These are phyloP conservation scores for Tribonema minus DNA, from an alignment of 108 stramenopile genomes.

Conservation along the genomic window DNA sequence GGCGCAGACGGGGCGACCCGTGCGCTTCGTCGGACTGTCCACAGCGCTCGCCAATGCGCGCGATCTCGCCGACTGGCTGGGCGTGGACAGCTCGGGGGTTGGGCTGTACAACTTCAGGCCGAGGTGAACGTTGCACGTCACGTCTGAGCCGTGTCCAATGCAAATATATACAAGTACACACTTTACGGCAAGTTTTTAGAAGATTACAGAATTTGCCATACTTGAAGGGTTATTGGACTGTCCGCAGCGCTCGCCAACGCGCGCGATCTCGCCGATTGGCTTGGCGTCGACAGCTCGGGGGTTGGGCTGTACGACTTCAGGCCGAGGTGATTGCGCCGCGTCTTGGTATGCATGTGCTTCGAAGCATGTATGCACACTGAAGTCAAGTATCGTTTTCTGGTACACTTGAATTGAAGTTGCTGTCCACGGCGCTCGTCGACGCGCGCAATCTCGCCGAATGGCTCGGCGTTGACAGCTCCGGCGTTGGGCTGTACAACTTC, in stretches of 20 bases:
- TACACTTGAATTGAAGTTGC: conserved; percentile 70
- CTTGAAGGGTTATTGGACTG: conserved; percentile 80
- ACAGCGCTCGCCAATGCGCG: conserved; percentile 93
- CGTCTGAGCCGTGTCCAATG: no score
- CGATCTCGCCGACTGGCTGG: conserved; percentile 96
- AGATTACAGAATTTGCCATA: not conserved
- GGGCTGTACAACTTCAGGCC: conserved; percentile 91
- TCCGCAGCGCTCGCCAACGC: conserved; percentile 96
- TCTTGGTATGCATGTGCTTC: not conserved
- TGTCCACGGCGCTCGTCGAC: conserved; percentile 94
- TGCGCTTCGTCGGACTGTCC: conserved; percentile 85
- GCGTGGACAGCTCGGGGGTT: conserved; percentile 70
- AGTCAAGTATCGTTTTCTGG: no score
- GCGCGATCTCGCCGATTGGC: conserved; percentile 89
- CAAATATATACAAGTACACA: not conserved
- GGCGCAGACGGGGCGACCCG: not conserved
- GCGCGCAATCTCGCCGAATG: conserved; percentile 90
- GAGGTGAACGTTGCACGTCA: not conserved
- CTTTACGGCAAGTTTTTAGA: not conserved
- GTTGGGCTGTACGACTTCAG: conserved; percentile 85
- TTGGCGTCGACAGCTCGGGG: conserved; percentile 80
- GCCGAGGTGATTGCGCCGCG: no score
- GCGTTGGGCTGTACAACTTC: conserved; percentile 83
- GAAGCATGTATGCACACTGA: not conserved
- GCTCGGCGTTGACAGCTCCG: conserved; percentile 85